A percentile compares a stretch with the other conserved stretches of the same genome.
These are phyloP conservation scores for Triangularia verruculosa DNA, from an alignment of 2,329 filamentous ascomycete species.

Conservation along the genomic window DNA sequence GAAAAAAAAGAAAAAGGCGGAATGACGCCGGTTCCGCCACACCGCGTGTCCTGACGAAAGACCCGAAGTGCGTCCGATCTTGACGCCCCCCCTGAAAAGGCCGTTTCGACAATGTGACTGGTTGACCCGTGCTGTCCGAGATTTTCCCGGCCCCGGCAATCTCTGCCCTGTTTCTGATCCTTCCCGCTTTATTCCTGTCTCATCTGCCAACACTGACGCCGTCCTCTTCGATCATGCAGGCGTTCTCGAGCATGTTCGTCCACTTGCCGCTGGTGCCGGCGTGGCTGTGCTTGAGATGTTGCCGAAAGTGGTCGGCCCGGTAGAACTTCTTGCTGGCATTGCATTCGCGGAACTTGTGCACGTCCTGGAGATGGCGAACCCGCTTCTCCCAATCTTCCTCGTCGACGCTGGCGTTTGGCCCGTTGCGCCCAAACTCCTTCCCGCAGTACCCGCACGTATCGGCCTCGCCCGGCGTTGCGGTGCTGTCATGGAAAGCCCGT, in stretches of 20 bases:
- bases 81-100: background rate
- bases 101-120: background rate
- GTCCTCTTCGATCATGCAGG: conserved; percentile 91
- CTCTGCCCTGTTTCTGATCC: background rate
- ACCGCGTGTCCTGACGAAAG: background rate
- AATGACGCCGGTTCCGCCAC: background rate
- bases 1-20: background rate
- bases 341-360: conserved; percentile 97
- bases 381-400: conserved; percentile 86
- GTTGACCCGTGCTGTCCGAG: background rate
- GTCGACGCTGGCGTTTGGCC: conserved; percentile 50
- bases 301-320: conserved; percentile 93
- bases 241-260: conserved; percentile 97
- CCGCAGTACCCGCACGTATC: conserved; percentile 96
- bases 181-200: background rate
- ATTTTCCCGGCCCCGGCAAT: background rate
- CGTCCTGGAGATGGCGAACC: conserved; percentile 80
- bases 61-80: background rate
- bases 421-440: conserved; percentile 70
- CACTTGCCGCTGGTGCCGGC: conserved; percentile 95
- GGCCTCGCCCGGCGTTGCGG: conserved; percentile 59
- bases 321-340: conserved; percentile 99
- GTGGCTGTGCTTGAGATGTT: conserved; percentile 97
- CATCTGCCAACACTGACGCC: conserved; percentile 1
- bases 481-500: conserved; percentile 83